Evolutionary conservation across 2,329 filamentous ascomycete genomes (phyloP).

Genomic region (Paecilomyces fulvus): DNA sequence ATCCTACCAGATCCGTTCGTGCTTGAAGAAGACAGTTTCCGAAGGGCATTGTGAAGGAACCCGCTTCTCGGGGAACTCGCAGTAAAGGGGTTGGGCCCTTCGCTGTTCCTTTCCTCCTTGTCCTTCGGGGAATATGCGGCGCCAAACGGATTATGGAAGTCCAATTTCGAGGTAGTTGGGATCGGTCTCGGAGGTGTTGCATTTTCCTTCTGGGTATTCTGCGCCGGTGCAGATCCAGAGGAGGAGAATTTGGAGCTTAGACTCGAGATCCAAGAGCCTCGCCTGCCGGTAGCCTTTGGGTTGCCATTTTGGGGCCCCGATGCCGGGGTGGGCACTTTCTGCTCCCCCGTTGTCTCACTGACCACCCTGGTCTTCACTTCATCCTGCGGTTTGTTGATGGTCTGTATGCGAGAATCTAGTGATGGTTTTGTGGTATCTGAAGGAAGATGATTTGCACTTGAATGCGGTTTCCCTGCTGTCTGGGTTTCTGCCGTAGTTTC

Average conservation of each 20-base stretch:
- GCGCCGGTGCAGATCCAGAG: conserved; percentile 38
- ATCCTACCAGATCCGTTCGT: conserved; percentile 45
- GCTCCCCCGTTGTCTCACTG: background rate
- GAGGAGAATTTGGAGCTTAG: conserved; percentile 88
- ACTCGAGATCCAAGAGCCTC: conserved; percentile 85
- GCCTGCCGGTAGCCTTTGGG: conserved; percentile 41
- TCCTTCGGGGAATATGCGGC: conserved; percentile 33
- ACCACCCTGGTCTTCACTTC: background rate
- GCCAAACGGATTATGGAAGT: conserved; percentile 37
- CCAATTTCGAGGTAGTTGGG: conserved; percentile 25
- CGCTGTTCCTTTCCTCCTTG: conserved; percentile 35
- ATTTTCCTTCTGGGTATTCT: conserved; percentile 23
- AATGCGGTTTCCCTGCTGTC: conserved; percentile 15
- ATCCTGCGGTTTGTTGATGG: background rate
- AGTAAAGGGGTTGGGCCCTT: conserved; percentile 20
- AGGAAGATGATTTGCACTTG: conserved; percentile 12
- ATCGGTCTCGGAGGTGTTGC: conserved; percentile 21
- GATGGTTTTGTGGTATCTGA: background rate
- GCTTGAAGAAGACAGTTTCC: conserved; percentile 62
- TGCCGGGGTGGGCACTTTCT: conserved; percentile 14
- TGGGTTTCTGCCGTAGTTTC: conserved; percentile 11
- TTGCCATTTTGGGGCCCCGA: conserved; percentile 16
- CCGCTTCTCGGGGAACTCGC: conserved; percentile 66
- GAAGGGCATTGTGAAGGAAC: conserved; percentile 72
- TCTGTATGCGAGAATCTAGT: background rate